Evolutionary conservation across 2,329 filamentous ascomycete genomes (phyloP), one percentile per base, ranked within the genome.

Genomic region (Triangularia verruculosa): DNA sequence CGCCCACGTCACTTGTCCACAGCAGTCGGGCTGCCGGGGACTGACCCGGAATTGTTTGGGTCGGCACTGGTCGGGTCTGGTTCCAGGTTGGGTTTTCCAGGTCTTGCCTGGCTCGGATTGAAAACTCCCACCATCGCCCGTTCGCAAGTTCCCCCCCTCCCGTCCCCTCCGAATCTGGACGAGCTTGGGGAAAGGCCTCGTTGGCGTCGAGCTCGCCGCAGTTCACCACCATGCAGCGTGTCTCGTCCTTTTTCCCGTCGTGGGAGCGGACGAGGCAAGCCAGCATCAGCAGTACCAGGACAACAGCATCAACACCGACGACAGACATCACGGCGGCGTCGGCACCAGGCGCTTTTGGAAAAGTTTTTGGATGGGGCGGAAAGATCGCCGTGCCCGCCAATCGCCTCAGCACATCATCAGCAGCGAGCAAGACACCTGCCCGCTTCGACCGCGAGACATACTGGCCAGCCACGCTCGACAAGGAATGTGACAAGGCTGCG

Each of bases 401-500:
- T 62, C 69, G 70, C 20, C 64, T 63, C 59, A 71, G 65, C 62
- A 28, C 61, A 53, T 65, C 68, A 5, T 57, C 65, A 13, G 56
- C 64, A 1, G 57, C 68, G 17, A 59, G 47, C 34, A 59, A 66
- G 25, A 62, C 66, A 32, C 65, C 66, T 34, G 52, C 65, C 32
- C 69, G 71, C 53, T 72, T 68, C 63, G 70, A 68, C 59, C 70
- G 72, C 55, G 74, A 75, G 64, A 71, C 70, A 7, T 75, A 75
- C 63, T 75, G 74, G 74, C 74, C 74, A 2, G 89, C 90, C 30
- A 90, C 89, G 1, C 81, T 97, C 59, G 93, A 97, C 74, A 89
- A 90, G 70, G 93, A 97, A 80, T 91, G 90, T 76, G 92, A 97
- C 78, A 97, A 97, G 79, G 91, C 93, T 55, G 92, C 93, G 64